phyloP scores from a whole-genome alignment of 352 stramenopile species.

The Globisporangium emineosum region DNA sequence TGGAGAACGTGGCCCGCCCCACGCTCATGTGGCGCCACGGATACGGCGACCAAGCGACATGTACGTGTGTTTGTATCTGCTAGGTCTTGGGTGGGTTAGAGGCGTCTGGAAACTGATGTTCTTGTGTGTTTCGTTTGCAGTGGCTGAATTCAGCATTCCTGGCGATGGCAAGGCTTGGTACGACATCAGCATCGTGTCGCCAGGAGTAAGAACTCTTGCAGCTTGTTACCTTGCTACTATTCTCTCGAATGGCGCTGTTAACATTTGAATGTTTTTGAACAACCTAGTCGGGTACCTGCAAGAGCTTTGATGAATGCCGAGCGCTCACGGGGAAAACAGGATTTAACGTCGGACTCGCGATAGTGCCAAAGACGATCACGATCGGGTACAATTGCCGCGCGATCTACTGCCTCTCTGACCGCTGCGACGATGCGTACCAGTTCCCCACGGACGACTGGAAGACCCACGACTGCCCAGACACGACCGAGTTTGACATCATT shows the following conservation, averaged over 20 bases:
- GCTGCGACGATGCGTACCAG: slow-evolving; percentile 26
- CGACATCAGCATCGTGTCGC: slow-evolving; percentile 15
- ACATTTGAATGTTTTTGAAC: not conserved
- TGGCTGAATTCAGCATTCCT: slow-evolving; percentile 17
- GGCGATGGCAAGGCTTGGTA: slow-evolving; percentile 18
- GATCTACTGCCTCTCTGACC: slow-evolving; percentile 24
- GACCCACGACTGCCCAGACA: slow-evolving; percentile 21
- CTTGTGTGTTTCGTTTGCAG: not conserved
- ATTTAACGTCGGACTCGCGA: slow-evolving; percentile 39
- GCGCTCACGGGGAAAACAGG: slow-evolving; percentile 23
- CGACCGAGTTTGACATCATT: slow-evolving; percentile 17
- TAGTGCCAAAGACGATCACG: slow-evolving; percentile 25
- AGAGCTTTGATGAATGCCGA: slow-evolving; percentile 10
- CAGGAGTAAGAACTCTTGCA: not conserved
- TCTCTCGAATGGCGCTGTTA: not conserved
- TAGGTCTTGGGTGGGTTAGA: not conserved
- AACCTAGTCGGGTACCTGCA: slow-evolving; percentile 2
- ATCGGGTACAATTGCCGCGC: slow-evolving; percentile 30
- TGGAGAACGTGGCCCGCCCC: slow-evolving; percentile 11
- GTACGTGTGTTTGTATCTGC: slow-evolving; percentile 17
- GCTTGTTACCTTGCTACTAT: not conserved
- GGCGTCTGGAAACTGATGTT: not conserved
- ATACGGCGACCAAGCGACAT: slow-evolving; percentile 27
- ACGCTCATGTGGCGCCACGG: slow-evolving; percentile 34
- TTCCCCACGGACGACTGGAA: slow-evolving; percentile 25